Evolutionary conservation across 257 asterid species (phyloP).

Genomic region (Linaria vulgaris): DNA sequence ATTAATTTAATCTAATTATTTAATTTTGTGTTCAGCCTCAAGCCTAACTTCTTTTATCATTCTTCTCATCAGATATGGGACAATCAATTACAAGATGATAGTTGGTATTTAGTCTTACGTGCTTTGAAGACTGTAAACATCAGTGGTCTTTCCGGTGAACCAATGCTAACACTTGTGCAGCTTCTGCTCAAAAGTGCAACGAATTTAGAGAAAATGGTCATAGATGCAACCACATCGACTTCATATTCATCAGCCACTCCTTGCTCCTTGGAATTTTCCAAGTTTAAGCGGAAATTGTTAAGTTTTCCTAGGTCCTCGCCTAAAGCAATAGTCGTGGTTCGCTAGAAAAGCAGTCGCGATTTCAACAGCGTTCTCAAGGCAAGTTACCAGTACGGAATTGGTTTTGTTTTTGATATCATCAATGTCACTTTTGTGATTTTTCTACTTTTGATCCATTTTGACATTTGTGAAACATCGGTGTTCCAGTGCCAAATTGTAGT

Average conservation of each 20-base stretch:
- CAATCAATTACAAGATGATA: neutral
- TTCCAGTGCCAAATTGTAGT: no score
- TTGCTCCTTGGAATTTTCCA: neutral
- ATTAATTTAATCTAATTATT: no score
- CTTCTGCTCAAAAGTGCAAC: conserved; percentile 11
- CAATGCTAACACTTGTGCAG: no score
- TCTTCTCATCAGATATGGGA: neutral
- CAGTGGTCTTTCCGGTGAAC: neutral
- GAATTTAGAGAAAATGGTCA: neutral
- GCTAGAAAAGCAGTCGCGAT: no score
- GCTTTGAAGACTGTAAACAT: conserved; percentile 19
- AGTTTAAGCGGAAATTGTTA: neutral
- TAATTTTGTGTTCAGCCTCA: neutral
- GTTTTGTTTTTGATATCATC: no score
- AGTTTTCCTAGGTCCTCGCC: no score
- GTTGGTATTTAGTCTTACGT: neutral
- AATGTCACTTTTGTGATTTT: no score
- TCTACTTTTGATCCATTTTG: no score
- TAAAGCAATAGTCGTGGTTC: conserved; percentile 2
- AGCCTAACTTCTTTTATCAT: no score
- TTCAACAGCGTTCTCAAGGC: no score
- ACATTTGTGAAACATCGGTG: no score
- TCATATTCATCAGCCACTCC: neutral
- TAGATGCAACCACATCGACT: neutral
- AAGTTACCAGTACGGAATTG: no score